Conservation (phyloP, 768 basidiomycete species). For the Phlebiopsis flavidoalba region DNA sequence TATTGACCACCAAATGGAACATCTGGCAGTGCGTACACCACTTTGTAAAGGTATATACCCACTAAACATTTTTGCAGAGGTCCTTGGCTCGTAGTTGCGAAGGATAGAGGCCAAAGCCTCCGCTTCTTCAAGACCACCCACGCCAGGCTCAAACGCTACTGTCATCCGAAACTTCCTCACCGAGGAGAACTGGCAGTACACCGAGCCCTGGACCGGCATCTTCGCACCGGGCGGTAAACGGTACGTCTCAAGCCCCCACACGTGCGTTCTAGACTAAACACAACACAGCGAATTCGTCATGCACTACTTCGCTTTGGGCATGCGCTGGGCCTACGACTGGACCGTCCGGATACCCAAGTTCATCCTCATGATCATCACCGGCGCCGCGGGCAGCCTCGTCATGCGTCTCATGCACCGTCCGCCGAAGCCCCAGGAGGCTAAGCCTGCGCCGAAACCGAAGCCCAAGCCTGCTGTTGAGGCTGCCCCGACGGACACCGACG, state of each 20-base stretch:
- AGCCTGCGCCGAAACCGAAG: constrained; percentile 1
- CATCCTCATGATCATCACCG: constrained; percentile 62
- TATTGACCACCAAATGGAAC: constrained; percentile 79
- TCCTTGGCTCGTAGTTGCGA: constrained; percentile 66
- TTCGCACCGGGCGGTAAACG: constrained; percentile 76
- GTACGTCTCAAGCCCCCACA: constrained; percentile 32
- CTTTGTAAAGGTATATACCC: neutral
- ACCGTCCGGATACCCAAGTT: constrained; percentile 61
- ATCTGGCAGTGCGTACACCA: constrained; percentile 67
- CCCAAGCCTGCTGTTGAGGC: neutral
- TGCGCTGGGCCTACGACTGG: constrained; percentile 49
- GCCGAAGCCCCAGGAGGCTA: neutral
- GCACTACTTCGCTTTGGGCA: constrained; percentile 46
- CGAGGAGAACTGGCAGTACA: constrained; percentile 55
- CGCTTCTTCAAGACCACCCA: constrained; percentile 72
- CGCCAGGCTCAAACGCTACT: constrained; percentile 54
- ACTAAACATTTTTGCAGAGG: constrained; percentile 42
- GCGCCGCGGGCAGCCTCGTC: constrained; percentile 58
- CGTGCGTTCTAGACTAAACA: neutral
- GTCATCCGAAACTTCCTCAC: constrained; percentile 62
- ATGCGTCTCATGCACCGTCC: constrained; percentile 57
- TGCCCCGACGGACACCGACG: constrained; percentile 1
- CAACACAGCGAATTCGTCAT: constrained; percentile 59
- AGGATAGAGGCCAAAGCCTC: constrained; percentile 69
- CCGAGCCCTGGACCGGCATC: constrained; percentile 61